Conservation (phyloP, 805 yeast genomes). For the Saturnispora kantuleensis region DNA sequence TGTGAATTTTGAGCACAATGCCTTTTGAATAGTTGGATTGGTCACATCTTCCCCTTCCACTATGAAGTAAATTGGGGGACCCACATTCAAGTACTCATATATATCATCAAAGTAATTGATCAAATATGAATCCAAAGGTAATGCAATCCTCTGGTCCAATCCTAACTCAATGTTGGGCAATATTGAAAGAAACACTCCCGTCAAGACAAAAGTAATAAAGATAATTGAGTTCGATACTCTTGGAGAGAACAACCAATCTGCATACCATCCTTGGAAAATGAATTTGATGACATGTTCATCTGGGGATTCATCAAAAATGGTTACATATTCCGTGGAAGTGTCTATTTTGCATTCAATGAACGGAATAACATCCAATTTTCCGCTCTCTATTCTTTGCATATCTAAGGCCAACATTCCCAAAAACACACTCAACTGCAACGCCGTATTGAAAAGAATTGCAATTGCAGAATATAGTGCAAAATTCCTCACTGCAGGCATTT, state of each 20-base stretch:
- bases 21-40: constrained; percentile 49
- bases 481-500: constrained; percentile 94
- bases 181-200: constrained; percentile 58
- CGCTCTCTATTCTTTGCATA: constrained; percentile 48
- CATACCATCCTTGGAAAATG: constrained; percentile 40
- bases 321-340: constrained; percentile 11
- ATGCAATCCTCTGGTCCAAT: constrained; percentile 80
- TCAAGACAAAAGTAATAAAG: constrained; percentile 47
- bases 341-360: constrained; percentile 31
- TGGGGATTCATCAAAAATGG: constrained; percentile 15
- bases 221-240: constrained; percentile 40
- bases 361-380: constrained; percentile 53
- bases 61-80: constrained; percentile 88
- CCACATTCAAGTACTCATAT: constrained; percentile 64
- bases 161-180: constrained; percentile 69
- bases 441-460: constrained; percentile 67
- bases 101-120: constrained; percentile 73
- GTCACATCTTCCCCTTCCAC: constrained; percentile 62
- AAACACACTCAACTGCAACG: constrained; percentile 74
- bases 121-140: constrained; percentile 75
- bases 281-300: constrained; percentile 27
- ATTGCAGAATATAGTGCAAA: constrained; percentile 88
- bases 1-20: constrained; percentile 80
- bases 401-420: constrained; percentile 63
- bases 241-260: constrained; percentile 46